Conservation (phyloP, 805 yeast genomes). For the Kazachstania psychrophila region DNA sequence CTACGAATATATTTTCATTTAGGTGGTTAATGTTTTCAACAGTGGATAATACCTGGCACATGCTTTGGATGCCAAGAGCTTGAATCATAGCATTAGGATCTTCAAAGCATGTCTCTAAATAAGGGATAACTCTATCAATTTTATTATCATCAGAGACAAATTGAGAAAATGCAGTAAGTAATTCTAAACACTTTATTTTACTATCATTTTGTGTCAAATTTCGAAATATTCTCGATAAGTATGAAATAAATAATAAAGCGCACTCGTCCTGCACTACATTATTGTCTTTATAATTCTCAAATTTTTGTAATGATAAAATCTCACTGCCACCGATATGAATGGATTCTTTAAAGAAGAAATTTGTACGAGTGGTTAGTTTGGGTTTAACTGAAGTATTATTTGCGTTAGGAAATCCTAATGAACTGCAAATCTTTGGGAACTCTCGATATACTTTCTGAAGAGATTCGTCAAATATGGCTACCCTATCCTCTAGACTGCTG, state of each 20-base stretch:
- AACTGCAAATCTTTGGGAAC: slow-evolving; percentile 37
- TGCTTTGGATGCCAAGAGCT: slow-evolving; percentile 49
- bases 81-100: slow-evolving; percentile 61
- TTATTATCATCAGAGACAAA: slow-evolving; percentile 73
- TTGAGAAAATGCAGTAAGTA: slow-evolving; percentile 68
- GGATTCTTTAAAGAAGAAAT: neutral
- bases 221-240: slow-evolving; percentile 21
- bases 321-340: neutral
- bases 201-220: slow-evolving; percentile 13
- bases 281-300: neutral
- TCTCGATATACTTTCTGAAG: slow-evolving; percentile 51
- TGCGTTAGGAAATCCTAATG: slow-evolving; percentile 14
- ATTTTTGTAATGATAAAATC: neutral
- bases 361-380: neutral
- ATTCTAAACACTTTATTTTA: slow-evolving; percentile 53
- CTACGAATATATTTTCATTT: slow-evolving; percentile 70
- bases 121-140: slow-evolving; percentile 78
- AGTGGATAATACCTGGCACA: slow-evolving; percentile 58
- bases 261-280: slow-evolving; percentile 18
- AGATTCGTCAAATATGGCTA: slow-evolving; percentile 15
- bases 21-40: slow-evolving; percentile 62
- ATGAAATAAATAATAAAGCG: slow-evolving; percentile 21
- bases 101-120: slow-evolving; percentile 60
- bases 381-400: neutral
- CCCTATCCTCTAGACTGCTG: slow-evolving; percentile 13